phyloP scores from a whole-genome alignment of 371 early-diverging fungal genomes.

The Rhizomucor pusillus region DNA sequence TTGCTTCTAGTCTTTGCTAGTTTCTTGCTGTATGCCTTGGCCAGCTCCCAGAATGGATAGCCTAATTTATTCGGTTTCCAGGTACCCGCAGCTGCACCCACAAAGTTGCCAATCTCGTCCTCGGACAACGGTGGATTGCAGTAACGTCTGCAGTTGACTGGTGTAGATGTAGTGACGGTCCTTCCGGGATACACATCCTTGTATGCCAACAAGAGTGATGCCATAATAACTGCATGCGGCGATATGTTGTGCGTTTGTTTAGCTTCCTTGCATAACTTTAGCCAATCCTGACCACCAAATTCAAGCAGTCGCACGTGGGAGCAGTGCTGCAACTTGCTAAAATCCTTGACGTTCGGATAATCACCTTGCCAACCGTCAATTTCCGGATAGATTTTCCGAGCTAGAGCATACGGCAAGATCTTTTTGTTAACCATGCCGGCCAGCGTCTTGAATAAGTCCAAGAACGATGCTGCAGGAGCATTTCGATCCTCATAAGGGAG shows the following conservation, averaged over 20 bases:
- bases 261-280: constrained; percentile 11
- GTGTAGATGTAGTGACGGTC: constrained; percentile 19
- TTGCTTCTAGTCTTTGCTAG: constrained; percentile 16
- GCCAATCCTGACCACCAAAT: constrained; percentile 13
- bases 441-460: constrained; percentile 15
- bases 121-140: constrained; percentile 31
- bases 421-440: constrained; percentile 7
- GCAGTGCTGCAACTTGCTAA: constrained; percentile 13
- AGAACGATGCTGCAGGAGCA: constrained; percentile 12
- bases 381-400: neutral
- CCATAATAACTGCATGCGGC: constrained; percentile 30
- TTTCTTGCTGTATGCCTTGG: constrained; percentile 17
- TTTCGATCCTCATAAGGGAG: constrained; percentile 22
- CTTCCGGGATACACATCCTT: constrained; percentile 18
- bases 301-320: constrained; percentile 16
- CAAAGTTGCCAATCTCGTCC: constrained; percentile 39
- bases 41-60: constrained; percentile 23
- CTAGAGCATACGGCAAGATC: constrained; percentile 10
- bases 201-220: constrained; percentile 24
- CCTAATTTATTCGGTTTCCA: constrained; percentile 13
- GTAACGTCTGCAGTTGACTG: constrained; percentile 32
- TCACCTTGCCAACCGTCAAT: constrained; percentile 32
- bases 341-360: constrained; percentile 16
- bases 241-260: constrained; percentile 19
- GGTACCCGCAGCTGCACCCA: constrained; percentile 21